phyloP scores from a whole-genome alignment of 2,329 filamentous ascomycete genomes.

The Paecilomyces fulvus region DNA sequence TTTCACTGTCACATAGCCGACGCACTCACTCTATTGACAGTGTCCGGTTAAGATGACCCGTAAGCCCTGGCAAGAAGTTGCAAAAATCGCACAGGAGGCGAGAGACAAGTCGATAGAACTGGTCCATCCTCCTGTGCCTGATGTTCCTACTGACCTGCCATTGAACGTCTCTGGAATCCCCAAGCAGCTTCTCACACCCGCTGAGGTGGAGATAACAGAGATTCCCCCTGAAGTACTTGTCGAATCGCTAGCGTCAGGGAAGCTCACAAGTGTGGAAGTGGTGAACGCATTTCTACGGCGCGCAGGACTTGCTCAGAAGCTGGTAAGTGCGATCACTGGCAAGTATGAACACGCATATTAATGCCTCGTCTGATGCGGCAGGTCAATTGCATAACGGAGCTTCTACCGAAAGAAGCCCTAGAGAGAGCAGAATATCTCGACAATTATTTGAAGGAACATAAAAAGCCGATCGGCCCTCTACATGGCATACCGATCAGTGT shows the following conservation, averaged over 20 bases:
- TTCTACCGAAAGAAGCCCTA: conserved; percentile 39
- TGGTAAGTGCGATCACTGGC: conserved; percentile 25
- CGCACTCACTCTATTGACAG: background rate
- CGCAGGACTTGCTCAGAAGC: conserved; percentile 45
- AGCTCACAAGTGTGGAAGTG: conserved; percentile 38
- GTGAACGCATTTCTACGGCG: conserved; percentile 47
- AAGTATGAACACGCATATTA: conserved; percentile 27
- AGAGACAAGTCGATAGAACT: conserved; percentile 29
- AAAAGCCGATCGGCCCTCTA: conserved; percentile 41
- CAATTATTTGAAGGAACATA: conserved; percentile 18
- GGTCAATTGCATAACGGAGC: conserved; percentile 41
- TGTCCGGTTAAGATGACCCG: background rate
- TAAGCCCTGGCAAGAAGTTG: conserved; percentile 28
- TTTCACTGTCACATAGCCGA: background rate
- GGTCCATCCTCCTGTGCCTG: conserved; percentile 28
- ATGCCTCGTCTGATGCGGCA: conserved; percentile 25
- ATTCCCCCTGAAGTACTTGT: conserved; percentile 36
- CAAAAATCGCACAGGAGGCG: conserved; percentile 26
- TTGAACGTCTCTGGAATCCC: conserved; percentile 29
- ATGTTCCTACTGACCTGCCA: conserved; percentile 23
- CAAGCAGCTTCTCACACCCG: conserved; percentile 35
- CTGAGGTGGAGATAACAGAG: conserved; percentile 46
- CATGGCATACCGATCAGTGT: conserved; percentile 47
- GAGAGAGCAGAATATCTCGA: conserved; percentile 36
- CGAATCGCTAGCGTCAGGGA: conserved; percentile 34